A percentile compares a stretch with the other conserved stretches of the same genome.
Evolutionary conservation across 805 yeast species (phyloP).

Genomic region (Blastobotrys peoriensis): DNA sequence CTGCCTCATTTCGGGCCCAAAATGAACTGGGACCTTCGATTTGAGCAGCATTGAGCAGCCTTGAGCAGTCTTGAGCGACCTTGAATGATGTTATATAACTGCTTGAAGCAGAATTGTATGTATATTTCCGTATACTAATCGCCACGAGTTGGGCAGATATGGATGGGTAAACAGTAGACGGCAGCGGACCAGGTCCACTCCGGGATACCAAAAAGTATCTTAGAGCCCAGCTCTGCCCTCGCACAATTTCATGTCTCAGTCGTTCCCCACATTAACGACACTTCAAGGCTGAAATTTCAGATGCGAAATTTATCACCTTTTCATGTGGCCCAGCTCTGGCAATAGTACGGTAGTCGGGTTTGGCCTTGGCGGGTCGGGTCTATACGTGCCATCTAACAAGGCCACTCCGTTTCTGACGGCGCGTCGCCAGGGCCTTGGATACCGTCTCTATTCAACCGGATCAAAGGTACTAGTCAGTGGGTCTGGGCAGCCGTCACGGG

Average conservation of each 20-base stretch:
- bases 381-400: background rate
- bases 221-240: no score
- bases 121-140: no score
- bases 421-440: background rate
- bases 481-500: background rate
- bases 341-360: background rate
- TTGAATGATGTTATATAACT: background rate
- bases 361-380: background rate
- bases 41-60: constrained; percentile 29
- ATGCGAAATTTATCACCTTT: no score
- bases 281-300: no score
- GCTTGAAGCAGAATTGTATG: background rate
- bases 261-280: no score
- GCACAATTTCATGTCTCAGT: no score
- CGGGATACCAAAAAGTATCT: no score
- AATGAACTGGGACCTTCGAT: constrained; percentile 95
- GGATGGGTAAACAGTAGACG: no score
- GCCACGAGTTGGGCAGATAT: no score
- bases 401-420: background rate
- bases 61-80: background rate
- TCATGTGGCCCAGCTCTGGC: background rate
- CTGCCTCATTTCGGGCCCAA: constrained; percentile 84
- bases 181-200: no score
- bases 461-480: background rate
- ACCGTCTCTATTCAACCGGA: background rate